phyloP scores from a whole-genome alignment of 192 early-diverging fungal genomes.

The Chytriomyces hyalinus region DNA sequence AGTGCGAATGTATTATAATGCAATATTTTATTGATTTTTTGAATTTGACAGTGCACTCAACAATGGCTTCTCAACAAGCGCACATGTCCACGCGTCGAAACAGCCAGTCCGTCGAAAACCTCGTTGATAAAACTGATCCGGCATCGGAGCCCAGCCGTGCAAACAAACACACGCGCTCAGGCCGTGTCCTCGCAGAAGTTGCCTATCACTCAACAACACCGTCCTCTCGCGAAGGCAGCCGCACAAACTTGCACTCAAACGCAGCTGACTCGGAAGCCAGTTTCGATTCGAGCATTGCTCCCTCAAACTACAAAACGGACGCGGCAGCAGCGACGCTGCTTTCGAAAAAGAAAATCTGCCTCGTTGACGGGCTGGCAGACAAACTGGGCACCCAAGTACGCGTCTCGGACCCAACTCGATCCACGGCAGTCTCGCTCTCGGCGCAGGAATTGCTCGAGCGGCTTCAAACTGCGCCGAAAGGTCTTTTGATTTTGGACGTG shows the following conservation, averaged over 20 bases:
- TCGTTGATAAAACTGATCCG: neutral
- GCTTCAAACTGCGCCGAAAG: neutral
- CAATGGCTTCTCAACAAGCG: no score
- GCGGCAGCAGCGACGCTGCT: neutral
- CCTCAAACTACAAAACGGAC: neutral
- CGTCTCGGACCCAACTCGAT: neutral
- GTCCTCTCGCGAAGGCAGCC: neutral
- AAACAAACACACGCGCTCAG: constrained; percentile 1
- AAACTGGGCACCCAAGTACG: neutral
- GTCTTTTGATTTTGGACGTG: constrained; percentile 40
- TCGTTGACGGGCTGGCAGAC: neutral
- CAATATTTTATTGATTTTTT: no score
- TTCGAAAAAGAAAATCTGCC: neutral
- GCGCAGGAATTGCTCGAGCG: neutral
- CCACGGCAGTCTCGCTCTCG: neutral
- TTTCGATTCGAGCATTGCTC: neutral
- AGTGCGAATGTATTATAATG: no score
- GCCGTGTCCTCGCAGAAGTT: neutral
- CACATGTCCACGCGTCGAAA: neutral
- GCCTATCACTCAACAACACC: neutral
- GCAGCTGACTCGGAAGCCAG: neutral
- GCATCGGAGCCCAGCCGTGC: neutral
- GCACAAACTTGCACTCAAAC: neutral
- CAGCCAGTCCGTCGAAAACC: neutral
- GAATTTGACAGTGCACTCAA: no score